These are phyloP conservation scores for Astraeus odoratus DNA, from an alignment of 768 basidiomycete genomes.

Conservation along the genomic window DNA sequence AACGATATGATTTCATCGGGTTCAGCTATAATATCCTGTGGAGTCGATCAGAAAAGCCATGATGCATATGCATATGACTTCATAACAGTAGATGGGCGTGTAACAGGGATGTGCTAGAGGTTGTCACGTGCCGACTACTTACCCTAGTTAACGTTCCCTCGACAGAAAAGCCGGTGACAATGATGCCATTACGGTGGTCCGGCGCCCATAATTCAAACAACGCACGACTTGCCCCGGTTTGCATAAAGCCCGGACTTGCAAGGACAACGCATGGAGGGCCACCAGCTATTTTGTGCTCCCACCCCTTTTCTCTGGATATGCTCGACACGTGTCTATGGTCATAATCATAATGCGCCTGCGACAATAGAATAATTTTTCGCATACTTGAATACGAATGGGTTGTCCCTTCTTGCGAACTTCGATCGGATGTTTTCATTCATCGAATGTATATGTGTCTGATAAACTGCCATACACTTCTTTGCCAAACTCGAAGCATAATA, in stretches of 20 bases:
- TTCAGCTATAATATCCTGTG: constrained; percentile 85
- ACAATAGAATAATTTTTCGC: constrained; percentile 29
- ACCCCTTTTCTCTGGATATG: constrained; percentile 64
- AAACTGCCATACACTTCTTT: constrained; percentile 94
- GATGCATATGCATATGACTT: too few species aligned
- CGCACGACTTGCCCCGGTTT: constrained; percentile 83
- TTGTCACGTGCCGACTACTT: constrained; percentile 37
- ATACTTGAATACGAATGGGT: constrained; percentile 96
- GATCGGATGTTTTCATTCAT: constrained; percentile 92
- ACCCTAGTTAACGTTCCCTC: constrained; percentile 96
- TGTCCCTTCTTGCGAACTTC: constrained; percentile 88
- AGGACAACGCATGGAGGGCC: constrained; percentile 93
- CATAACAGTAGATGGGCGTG: too few species aligned
- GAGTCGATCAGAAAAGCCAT: constrained; percentile 1
- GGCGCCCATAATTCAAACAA: constrained; percentile 93
- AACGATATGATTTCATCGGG: constrained; percentile 78
- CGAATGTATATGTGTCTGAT: constrained; percentile 93
- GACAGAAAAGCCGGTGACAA: constrained; percentile 94
- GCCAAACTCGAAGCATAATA: constrained; percentile 94
- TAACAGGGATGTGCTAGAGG: too few species aligned
- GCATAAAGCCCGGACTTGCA: constrained; percentile 92
- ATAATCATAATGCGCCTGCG: background rate
- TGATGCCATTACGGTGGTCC: constrained; percentile 87
- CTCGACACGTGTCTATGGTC: constrained; percentile 65
- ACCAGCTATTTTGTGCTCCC: constrained; percentile 85